phyloP scores from a whole-genome alignment of 148 eudicot genomes.

The Persicaria tinctoria region DNA sequence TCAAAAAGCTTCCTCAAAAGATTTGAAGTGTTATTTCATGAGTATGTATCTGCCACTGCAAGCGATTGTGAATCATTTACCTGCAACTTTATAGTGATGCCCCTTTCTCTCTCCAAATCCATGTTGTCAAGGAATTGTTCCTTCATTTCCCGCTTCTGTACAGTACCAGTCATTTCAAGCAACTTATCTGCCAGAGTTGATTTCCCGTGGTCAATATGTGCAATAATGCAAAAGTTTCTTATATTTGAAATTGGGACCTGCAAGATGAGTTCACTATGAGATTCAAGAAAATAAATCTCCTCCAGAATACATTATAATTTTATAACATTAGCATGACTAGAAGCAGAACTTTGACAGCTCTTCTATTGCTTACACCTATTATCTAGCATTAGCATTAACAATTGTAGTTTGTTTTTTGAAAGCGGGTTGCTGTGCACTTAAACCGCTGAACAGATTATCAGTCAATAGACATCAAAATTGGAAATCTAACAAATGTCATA shows the following conservation, averaged over 20 bases:
- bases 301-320: too few relatives aligned
- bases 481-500: background rate
- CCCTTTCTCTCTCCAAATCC: conserved; percentile 99
- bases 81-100: conserved; percentile 96
- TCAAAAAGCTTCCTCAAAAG: conserved; percentile 2
- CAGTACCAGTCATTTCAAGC: conserved; percentile 91
- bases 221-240: conserved; percentile 88
- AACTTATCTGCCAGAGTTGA: conserved; percentile 96
- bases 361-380: background rate
- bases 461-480: background rate
- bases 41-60: background rate
- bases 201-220: conserved; percentile 98
- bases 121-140: conserved; percentile 98
- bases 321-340: too few relatives aligned
- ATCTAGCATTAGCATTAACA: background rate
- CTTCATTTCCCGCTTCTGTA: conserved; percentile 93
- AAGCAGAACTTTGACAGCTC: background rate
- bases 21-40: background rate
- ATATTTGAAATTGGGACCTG: conserved; percentile 84
- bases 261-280: conserved; percentile 16
- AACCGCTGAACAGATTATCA: background rate
- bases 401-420: background rate
- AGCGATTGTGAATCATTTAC: conserved; percentile 23
- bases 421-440: background rate
- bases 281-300: background rate